Conservation (phyloP, 495 filamentous ascomycete species). For the Entonaema liquescens region DNA sequence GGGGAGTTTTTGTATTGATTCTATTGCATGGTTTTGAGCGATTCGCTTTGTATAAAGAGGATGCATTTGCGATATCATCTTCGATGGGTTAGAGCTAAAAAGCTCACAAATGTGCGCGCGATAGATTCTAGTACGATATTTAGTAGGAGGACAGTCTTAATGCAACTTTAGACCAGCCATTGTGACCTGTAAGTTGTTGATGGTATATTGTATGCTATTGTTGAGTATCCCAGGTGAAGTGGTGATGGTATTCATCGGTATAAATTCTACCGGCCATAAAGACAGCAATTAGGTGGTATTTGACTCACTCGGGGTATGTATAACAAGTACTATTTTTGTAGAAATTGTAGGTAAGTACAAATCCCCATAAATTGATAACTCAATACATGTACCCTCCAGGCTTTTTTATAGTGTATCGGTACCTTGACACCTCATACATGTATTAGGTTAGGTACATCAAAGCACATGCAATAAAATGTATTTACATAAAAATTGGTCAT, state of each 20-base stretch:
- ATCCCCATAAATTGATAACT: neutral
- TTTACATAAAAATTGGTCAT: neutral
- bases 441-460: neutral
- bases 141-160: constrained; percentile 10
- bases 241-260: constrained; percentile 26
- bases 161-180: constrained; percentile 32
- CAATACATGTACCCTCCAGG: neutral
- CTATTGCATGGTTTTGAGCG: constrained; percentile 41
- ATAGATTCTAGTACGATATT: constrained; percentile 5
- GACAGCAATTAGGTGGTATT: neutral
- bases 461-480: neutral
- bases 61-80: constrained; percentile 70
- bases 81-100: constrained; percentile 45
- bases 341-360: neutral
- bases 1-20: constrained; percentile 30
- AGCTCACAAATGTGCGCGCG: constrained; percentile 24
- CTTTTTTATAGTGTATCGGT: neutral
- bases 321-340: neutral
- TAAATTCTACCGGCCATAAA: constrained; percentile 5
- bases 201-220: neutral
- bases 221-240: constrained; percentile 20
- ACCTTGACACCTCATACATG: neutral
- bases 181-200: constrained; percentile 4
- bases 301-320: neutral
- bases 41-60: constrained; percentile 44